Conservation (phyloP, 306 rosid species). For the Abrus precatorius region DNA sequence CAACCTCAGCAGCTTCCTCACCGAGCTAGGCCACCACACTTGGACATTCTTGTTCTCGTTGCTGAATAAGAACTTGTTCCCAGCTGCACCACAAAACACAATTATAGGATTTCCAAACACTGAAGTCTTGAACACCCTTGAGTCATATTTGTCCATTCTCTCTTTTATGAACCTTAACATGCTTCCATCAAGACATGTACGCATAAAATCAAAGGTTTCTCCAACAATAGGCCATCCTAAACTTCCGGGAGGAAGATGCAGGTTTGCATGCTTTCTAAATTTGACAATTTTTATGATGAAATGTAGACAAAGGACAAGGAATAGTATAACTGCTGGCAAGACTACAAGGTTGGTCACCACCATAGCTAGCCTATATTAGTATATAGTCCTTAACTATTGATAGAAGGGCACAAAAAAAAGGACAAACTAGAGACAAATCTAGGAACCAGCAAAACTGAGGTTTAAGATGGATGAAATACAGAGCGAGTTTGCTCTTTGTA, state of each 20-base stretch:
- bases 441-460: conserved; percentile 20
- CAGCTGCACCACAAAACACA: conserved; percentile 56
- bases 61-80: conserved; percentile 60
- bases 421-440: background rate
- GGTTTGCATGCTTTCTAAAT: conserved; percentile 39
- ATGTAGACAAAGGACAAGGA: conserved; percentile 40
- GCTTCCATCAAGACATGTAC: conserved; percentile 29
- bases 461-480: background rate
- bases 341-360: conserved; percentile 42
- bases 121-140: conserved; percentile 58
- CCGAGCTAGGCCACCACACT: conserved; percentile 60
- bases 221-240: conserved; percentile 60
- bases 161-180: conserved; percentile 43
- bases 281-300: conserved; percentile 45
- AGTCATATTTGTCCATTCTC: conserved; percentile 52
- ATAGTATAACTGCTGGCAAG: conserved; percentile 44
- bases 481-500: conserved; percentile 5
- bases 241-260: conserved; percentile 57
- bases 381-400: background rate
- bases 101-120: conserved; percentile 44
- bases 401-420: background rate
- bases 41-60: conserved; percentile 65
- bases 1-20: conserved; percentile 50
- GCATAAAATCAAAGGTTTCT: conserved; percentile 50
- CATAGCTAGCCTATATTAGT: conserved; percentile 33